Conservation (phyloP, 768 basidiomycete species). For the Hemileccinum rubropunctum region DNA sequence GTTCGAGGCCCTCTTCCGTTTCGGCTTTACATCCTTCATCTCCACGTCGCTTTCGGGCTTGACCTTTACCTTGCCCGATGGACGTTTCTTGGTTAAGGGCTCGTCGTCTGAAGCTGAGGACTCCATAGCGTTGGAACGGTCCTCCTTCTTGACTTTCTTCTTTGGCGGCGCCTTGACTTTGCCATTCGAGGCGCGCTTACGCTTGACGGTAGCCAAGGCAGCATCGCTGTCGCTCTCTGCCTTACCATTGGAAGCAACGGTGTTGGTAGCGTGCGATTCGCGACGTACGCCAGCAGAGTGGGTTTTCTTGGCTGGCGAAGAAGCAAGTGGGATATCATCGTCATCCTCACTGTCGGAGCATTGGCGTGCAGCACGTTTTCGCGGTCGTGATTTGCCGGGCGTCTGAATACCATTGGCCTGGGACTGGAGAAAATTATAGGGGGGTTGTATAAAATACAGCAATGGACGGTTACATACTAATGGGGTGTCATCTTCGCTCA, state of each 20-base stretch:
- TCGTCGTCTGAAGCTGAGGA: conserved; percentile 38
- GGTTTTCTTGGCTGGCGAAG: conserved; percentile 60
- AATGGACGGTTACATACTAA: conserved; percentile 46
- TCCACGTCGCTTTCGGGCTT: conserved; percentile 54
- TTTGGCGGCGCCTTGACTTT: conserved; percentile 53
- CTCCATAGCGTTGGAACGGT: conserved; percentile 19
- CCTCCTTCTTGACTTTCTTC: conserved; percentile 65
- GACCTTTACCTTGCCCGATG: conserved; percentile 32
- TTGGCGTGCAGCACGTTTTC: conserved; percentile 56
- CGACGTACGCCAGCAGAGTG: conserved; percentile 40
- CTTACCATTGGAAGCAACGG: conserved; percentile 38
- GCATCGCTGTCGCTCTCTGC: conserved; percentile 40
- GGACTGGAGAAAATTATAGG: conserved; percentile 41
- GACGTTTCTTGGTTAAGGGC: conserved; percentile 24
- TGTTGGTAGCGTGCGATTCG: conserved; percentile 35
- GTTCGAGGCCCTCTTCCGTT: conserved; percentile 43
- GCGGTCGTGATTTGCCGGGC: conserved; percentile 26
- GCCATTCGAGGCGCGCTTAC: conserved; percentile 44
- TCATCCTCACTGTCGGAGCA: conserved; percentile 60
- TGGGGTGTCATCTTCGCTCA: conserved; percentile 73
- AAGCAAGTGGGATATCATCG: conserved; percentile 69
- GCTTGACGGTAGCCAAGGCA: conserved; percentile 42
- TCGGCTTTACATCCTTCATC: conserved; percentile 39
- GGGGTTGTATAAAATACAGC: conserved; percentile 5
- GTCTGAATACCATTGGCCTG: conserved; percentile 52